Evolutionary conservation across 2,329 filamentous ascomycete genomes (phyloP), one percentile per base, ranked within the genome.

Genomic region (Pseudocercospora ulei): DNA sequence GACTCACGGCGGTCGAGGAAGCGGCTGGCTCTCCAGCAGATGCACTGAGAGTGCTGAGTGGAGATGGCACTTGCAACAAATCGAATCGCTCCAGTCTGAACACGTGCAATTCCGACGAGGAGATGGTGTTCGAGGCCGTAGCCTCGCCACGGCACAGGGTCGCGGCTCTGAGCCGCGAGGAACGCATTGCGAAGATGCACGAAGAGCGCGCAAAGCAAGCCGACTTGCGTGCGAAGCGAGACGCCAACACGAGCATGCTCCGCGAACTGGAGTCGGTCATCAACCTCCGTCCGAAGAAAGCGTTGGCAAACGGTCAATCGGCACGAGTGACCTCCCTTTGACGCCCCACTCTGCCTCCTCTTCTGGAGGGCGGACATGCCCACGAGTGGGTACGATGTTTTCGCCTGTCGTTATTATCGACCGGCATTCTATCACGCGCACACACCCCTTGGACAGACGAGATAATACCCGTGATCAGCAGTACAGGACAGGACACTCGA

Each of bases 221-320:
- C 12, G 69, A 76, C 25, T 67, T 78, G 25, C 75, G 78, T 39
- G 82, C 87, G 52, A 80, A 81, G 56, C 68, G 76, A 28, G 85
- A 95, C 46, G 81, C 84, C 7, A 92, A 78, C 47, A 82, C 78
- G 27, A 84, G 81, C 52, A 94, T 98, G 84, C 72, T 98, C 47
- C 78, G 81, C 47, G 90, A 98, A 64, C 70, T 98, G 42, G 85
- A 95, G 65, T 88, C 83, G 46, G 77, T 98, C 44, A 92, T 96
- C 38, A 59, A 55, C 19, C 38, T 60, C 19, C 29, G 45, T 13
- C 42, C 42, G 11, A 48, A 48, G 43, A 46, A 45, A 23, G 19
- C 23, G 4, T 28, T 13, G 12, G 12, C 37, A 4, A 45, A 47
- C 36, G 45, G 45, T 23, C 22, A 31, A 13, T 19, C 40, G 19